Percentiles rank a stretch among this genome's conserved stretches.
phyloP scores from a whole-genome alignment of 148 eudicot genomes.

The Camellia lanceoleosa region DNA sequence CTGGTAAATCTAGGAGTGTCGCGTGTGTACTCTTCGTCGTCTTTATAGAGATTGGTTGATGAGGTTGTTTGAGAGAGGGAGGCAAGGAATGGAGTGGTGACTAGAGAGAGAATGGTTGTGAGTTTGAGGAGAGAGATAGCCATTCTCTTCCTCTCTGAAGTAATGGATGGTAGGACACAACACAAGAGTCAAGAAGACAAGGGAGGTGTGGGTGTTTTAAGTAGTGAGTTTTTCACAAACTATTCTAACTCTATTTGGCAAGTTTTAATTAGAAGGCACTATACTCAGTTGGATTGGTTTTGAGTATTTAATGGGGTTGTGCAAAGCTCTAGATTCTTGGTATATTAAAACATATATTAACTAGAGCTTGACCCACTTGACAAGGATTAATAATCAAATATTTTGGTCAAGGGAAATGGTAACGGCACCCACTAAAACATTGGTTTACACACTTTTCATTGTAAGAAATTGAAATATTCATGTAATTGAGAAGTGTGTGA shows the following conservation, averaged over 20 bases:
- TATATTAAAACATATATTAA: not conserved
- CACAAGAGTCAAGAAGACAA: constrained; percentile 4
- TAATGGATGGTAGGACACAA: not conserved
- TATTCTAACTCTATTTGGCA: not conserved
- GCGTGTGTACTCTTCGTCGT: constrained; percentile 23
- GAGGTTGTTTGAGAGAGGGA: not conserved
- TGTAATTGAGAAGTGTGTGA: too few species aligned
- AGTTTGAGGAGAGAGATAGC: constrained; percentile 28
- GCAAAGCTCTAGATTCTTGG: constrained; percentile 11
- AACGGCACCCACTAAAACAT: too few species aligned
- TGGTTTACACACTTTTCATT: too few species aligned
- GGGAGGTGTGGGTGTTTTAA: constrained; percentile 20
- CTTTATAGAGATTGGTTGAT: constrained; percentile 4
- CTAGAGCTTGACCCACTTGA: too few species aligned
- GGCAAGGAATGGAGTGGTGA: constrained; percentile 12
- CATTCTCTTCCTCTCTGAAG: constrained; percentile 24
- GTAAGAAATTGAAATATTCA: too few species aligned
- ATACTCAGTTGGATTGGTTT: not conserved
- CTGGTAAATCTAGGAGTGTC: constrained; percentile 13
- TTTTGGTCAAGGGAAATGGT: too few species aligned
- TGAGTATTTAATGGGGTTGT: not conserved
- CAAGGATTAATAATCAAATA: too few species aligned
- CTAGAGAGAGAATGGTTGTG: constrained; percentile 19
- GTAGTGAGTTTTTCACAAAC: not conserved
- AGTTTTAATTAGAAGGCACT: constrained; percentile 15